Evolutionary conservation across 257 asterid species (phyloP), one percentile per base, ranked within the genome.

Genomic region (Solanum phureja): DNA sequence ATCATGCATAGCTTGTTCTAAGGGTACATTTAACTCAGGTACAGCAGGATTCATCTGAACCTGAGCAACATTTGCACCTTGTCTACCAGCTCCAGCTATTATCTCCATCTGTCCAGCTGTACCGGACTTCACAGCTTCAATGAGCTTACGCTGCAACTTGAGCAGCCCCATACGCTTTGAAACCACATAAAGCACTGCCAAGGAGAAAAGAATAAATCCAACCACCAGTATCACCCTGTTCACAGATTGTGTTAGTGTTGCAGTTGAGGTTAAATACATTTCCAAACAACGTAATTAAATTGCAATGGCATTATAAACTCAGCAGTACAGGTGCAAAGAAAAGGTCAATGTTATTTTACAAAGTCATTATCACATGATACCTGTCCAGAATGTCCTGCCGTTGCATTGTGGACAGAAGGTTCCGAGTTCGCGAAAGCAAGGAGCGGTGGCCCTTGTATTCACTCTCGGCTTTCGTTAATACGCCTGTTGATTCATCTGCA

Each of bases 371-470:
- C 16, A 24, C 34, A 12, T 56, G 23, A 12, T 90, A 91, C 99
- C 99, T 93, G 91, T 97, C 99, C 19, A 97, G 89, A 89, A 97
- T 93, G 87, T 95, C 99, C 90, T 95, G 98, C 18, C 98, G 96
- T 77, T 92, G 94, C 98, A 95, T 94, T 75, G 98, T 95, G 87
- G 98, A 97, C 40, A 97, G 96, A 91, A 95, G 98, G 92, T 91
- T 93, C 69, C 99, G 91, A 4, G 98, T 95, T 69, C 98, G 93
- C 77, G 93, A 90, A 31, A 97, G 95, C 86, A 97, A 90, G 4
- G 98, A 93, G 46, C 98, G 93, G 52, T 96, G 99, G 89, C 98
- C 98, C 93, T 91, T 95, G 94, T 97, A 97, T 87, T 97, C 99
- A 13, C 94, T 93, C 87, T 97, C 99, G 16, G 99, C 98, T 90